Percentiles rank a stretch among this genome's conserved stretches.
Evolutionary conservation across 2,329 filamentous ascomycete species (phyloP).

Genomic region (Botrytis sinoallii): DNA sequence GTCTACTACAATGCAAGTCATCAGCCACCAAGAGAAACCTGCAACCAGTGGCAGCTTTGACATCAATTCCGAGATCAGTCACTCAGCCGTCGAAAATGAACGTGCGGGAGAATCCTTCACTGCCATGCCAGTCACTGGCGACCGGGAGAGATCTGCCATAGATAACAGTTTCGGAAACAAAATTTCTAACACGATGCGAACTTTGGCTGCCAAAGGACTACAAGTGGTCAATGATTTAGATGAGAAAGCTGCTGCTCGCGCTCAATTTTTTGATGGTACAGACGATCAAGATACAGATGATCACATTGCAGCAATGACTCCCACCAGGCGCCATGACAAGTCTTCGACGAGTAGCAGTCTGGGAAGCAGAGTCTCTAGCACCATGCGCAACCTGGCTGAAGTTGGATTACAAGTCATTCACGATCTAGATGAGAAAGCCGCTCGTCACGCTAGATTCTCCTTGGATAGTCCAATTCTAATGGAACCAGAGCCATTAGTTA

Average conservation of each 20-base stretch:
- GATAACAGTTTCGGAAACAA: background rate
- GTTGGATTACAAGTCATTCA: conserved; percentile 40
- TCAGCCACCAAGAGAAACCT: background rate
- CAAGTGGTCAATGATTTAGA: conserved; percentile 8
- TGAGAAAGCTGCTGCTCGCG: conserved; percentile 6
- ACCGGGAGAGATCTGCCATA: background rate
- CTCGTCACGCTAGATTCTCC: conserved; percentile 28
- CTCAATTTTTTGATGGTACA: background rate
- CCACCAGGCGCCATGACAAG: conserved; percentile 20
- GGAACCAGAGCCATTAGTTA: conserved; percentile 20
- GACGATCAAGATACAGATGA: background rate
- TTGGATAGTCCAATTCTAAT: conserved; percentile 25
- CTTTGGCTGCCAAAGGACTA: background rate
- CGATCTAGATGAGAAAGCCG: conserved; percentile 17
- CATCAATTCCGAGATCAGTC: conserved; percentile 29
- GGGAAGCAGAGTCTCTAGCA: conserved; percentile 39
- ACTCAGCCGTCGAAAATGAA: background rate
- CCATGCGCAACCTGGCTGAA: conserved; percentile 43
- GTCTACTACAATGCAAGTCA: background rate
- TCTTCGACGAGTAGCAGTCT: conserved; percentile 30
- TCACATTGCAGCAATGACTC: background rate
- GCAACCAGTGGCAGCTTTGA: conserved; percentile 38
- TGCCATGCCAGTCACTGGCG: background rate
- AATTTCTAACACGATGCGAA: background rate
- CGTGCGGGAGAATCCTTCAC: background rate